Evolutionary conservation across 1,284 basidiomycete species (phyloP).

Genomic region (Trichosporon inkin): DNA sequence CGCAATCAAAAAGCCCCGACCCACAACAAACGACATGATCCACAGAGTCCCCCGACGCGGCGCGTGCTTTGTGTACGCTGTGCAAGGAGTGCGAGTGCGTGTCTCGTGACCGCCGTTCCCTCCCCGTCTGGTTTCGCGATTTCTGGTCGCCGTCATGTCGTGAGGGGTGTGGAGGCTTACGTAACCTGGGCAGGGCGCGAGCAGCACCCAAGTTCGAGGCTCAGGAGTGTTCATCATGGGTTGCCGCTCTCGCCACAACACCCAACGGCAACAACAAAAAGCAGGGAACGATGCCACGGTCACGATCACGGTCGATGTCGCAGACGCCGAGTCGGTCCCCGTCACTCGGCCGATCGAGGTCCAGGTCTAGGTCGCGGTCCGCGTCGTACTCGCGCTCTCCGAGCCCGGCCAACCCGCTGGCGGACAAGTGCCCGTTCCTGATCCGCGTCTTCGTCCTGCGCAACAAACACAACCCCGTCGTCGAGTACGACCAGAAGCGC

Average conservation of each 20-base stretch:
- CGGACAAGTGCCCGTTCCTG: constrained; percentile 34
- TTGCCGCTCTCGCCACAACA: not conserved
- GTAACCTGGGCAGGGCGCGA: not conserved
- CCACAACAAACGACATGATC: too few relatives aligned
- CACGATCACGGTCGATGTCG: constrained; percentile 14
- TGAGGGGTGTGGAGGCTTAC: not conserved
- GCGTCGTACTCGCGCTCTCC: constrained; percentile 7
- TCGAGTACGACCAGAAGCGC: constrained; percentile 41
- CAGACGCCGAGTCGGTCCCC: constrained; percentile 9
- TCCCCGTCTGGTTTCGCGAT: not conserved
- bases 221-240: not conserved
- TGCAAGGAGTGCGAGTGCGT: not conserved
- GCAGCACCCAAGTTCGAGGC: not conserved
- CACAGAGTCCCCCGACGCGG: too few relatives aligned
- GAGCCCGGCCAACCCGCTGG: constrained; percentile 5
- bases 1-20: too few relatives aligned
- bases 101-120: not conserved
- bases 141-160: not conserved
- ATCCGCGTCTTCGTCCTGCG: constrained; percentile 46
- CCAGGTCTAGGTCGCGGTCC: constrained; percentile 13
- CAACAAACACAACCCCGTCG: constrained; percentile 38
- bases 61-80: too few relatives aligned
- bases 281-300: constrained; percentile 11
- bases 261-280: not conserved
- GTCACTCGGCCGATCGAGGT: constrained; percentile 1